Conservation (phyloP, 2,329 filamentous ascomycete species). For the Venturia oleaginea region DNA sequence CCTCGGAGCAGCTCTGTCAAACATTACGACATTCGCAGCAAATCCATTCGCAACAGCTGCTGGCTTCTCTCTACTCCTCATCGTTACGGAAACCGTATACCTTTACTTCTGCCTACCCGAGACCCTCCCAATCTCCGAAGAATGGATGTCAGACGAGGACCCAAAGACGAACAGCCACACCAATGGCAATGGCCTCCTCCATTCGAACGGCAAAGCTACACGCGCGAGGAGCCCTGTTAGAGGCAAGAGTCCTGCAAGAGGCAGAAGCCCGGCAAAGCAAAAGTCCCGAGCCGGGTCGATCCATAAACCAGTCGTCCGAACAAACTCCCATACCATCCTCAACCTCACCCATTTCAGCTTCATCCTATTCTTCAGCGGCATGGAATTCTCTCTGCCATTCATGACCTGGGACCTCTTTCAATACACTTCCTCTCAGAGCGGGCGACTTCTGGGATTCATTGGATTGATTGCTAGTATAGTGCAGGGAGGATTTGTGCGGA, state of each 20-base stretch:
- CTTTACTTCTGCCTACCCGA: slow-evolving; percentile 79
- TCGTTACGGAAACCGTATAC: slow-evolving; percentile 80
- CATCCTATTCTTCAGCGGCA: slow-evolving; percentile 92
- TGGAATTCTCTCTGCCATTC: slow-evolving; percentile 96
- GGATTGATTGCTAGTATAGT: slow-evolving; percentile 86
- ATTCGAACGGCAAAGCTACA: slow-evolving; percentile 16
- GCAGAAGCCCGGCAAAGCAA: slow-evolving; percentile 18
- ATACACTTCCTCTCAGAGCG: slow-evolving; percentile 71
- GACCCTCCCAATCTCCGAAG: slow-evolving; percentile 54
- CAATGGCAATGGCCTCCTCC: slow-evolving; percentile 15
- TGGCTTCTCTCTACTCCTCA: slow-evolving; percentile 73
- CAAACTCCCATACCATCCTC: slow-evolving; percentile 74
- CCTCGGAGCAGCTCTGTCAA: slow-evolving; percentile 76
- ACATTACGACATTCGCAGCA: slow-evolving; percentile 64
- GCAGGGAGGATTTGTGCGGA: slow-evolving; percentile 83
- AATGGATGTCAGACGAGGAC: neutral
- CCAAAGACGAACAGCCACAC: slow-evolving; percentile 19
- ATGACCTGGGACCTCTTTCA: slow-evolving; percentile 93
- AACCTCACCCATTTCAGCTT: slow-evolving; percentile 85
- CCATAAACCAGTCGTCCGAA: slow-evolving; percentile 38
- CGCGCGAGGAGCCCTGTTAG: neutral
- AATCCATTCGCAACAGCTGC: slow-evolving; percentile 95
- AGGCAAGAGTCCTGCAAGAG: neutral
- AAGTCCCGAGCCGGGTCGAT: slow-evolving; percentile 19
- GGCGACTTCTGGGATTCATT: slow-evolving; percentile 79